Evolutionary conservation across 441 rosid species (phyloP).

Genomic region (Eruca vesicaria): DNA sequence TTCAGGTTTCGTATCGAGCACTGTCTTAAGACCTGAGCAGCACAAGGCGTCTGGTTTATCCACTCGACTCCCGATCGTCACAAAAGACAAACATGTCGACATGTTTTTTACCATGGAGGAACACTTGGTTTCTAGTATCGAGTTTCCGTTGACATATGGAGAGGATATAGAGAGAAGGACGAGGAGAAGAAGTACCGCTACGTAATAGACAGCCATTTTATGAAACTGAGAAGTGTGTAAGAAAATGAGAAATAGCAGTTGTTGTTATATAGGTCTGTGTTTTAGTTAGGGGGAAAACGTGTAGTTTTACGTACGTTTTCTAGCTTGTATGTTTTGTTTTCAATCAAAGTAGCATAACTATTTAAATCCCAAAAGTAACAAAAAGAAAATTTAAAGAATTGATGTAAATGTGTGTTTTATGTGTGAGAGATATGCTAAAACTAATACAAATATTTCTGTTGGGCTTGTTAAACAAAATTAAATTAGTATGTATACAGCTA

Average conservation of each 20-base stretch:
- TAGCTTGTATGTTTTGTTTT: neutral
- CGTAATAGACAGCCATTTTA: constrained; percentile 9
- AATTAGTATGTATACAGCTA: neutral
- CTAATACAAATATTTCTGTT: too few relatives aligned
- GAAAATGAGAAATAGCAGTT: neutral
- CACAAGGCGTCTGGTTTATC: constrained; percentile 49
- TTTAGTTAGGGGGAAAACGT: neutral
- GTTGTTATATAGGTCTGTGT: neutral
- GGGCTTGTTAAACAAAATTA: neutral
- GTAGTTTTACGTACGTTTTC: neutral
- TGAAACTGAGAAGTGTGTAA: neutral
- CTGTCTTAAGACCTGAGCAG: constrained; percentile 62
- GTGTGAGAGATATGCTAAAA: too few relatives aligned
- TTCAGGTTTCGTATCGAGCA: constrained; percentile 42
- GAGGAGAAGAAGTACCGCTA: neutral
- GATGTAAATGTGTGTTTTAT: too few relatives aligned
- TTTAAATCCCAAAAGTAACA: neutral
- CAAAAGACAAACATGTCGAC: constrained; percentile 63
- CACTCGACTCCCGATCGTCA: constrained; percentile 46
- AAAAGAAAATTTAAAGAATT: neutral
- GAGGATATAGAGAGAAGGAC: neutral
- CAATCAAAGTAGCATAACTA: neutral
- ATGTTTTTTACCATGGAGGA: constrained; percentile 40
- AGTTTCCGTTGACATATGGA: constrained; percentile 1
- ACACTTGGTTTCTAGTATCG: constrained; percentile 44